A percentile compares a stretch with the other conserved stretches of the same genome.
Conservation (phyloP, 768 basidiomycete species). For the Rhizopogon rudus region DNA sequence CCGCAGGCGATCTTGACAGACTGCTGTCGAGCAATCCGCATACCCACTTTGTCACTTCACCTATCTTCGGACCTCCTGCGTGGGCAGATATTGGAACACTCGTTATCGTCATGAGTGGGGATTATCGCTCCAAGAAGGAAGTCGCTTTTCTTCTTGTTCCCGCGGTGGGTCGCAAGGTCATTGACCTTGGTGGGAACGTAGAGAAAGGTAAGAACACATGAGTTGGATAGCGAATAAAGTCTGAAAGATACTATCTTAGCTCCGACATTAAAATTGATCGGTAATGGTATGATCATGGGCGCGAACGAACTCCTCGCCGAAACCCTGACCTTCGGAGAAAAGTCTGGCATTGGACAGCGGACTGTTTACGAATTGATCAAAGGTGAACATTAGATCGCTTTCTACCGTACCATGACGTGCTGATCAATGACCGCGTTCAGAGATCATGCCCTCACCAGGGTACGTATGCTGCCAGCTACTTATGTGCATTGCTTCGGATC, state of each 20-base stretch:
- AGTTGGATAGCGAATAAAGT: not conserved
- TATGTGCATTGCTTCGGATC: not conserved
- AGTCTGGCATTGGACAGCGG: slow-evolving; percentile 70
- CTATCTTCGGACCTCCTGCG: slow-evolving; percentile 71
- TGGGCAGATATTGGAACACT: slow-evolving; percentile 64
- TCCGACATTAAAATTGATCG: slow-evolving; percentile 71
- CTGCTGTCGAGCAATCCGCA: slow-evolving; percentile 55
- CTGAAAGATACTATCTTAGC: slow-evolving; percentile 31
- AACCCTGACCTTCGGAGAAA: slow-evolving; percentile 79
- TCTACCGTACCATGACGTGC: not conserved
- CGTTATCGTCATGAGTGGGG: slow-evolving; percentile 74
- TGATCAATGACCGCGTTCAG: slow-evolving; percentile 29
- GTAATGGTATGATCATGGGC: slow-evolving; percentile 76
- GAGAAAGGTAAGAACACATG: slow-evolving; percentile 55
- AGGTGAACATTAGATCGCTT: slow-evolving; percentile 31
- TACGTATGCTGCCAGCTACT: slow-evolving; percentile 19
- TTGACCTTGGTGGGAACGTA: slow-evolving; percentile 82
- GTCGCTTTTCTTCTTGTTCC: slow-evolving; percentile 76
- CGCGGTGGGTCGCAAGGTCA: slow-evolving; percentile 67
- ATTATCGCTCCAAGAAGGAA: slow-evolving; percentile 78
- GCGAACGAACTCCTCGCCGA: slow-evolving; percentile 76
- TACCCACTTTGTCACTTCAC: slow-evolving; percentile 65
- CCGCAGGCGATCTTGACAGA: slow-evolving; percentile 61
- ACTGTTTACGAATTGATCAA: slow-evolving; percentile 53
- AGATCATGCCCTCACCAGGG: slow-evolving; percentile 65